phyloP scores from a whole-genome alignment of 2,329 filamentous ascomycete species.

The Delphinella strobiligena region DNA sequence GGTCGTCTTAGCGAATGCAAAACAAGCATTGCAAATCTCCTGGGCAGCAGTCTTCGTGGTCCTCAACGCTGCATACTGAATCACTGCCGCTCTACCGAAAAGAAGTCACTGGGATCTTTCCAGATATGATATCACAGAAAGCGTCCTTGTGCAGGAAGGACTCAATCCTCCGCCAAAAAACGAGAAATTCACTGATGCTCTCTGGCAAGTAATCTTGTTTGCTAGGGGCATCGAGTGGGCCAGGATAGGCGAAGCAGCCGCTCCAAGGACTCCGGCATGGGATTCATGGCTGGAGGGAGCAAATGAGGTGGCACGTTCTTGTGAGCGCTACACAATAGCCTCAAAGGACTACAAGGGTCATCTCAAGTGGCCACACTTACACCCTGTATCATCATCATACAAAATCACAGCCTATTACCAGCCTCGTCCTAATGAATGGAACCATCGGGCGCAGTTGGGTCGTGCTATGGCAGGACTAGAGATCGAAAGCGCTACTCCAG shows the following conservation, averaged over 20 bases:
- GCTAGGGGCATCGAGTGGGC: conserved; percentile 34
- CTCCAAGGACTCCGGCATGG: conserved; percentile 31
- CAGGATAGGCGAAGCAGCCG: conserved; percentile 25
- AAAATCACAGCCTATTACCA: too few relatives aligned
- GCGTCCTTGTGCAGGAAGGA: conserved; percentile 23
- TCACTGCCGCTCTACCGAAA: conserved; percentile 35
- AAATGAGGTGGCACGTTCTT: conserved; percentile 16
- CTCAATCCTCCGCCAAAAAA: conserved; percentile 16
- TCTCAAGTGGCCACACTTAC: too few relatives aligned
- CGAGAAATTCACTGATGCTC: conserved; percentile 34
- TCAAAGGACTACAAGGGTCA: too few relatives aligned
- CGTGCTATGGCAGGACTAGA: too few relatives aligned
- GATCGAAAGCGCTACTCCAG: too few relatives aligned
- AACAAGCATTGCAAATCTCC: conserved; percentile 34
- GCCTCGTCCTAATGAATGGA: too few relatives aligned
- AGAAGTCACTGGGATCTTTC: conserved; percentile 37
- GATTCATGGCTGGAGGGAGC: conserved; percentile 29
- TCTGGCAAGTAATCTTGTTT: conserved; percentile 38
- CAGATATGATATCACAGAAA: conserved; percentile 28
- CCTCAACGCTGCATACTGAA: conserved; percentile 39
- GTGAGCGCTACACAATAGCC: too few relatives aligned
- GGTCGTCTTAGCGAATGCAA: conserved; percentile 38
- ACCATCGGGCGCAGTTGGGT: too few relatives aligned
- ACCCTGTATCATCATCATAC: too few relatives aligned
- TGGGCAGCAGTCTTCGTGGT: conserved; percentile 39